Evolutionary conservation across 1,139 yeast species (phyloP), one percentile per base, ranked within the genome.

Genomic region (Suhomyces yuchorum): DNA sequence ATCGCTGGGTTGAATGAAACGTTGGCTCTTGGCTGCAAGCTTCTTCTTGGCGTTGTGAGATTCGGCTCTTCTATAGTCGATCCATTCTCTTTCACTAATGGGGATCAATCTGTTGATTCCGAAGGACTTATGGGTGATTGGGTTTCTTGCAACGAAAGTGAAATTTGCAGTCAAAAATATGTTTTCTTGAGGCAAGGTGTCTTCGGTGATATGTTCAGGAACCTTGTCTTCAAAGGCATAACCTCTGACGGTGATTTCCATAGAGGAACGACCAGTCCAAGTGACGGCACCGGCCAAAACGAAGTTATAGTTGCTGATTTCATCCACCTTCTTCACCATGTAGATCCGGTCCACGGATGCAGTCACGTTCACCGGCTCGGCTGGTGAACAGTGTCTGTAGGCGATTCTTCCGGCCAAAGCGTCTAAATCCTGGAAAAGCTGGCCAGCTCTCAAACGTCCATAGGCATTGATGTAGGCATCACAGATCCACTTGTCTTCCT

Each of bases 121-220:
- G 71, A 89, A 87, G 1, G 96, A 84, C 63, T 81, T 85, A 66
- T 88, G 95, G 20, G 97, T 90, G 46, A 81, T 80, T 11, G 97
- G 97, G 65, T 92, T 88, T 65, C 97, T 80, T 15, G 97, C 97
- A 34, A 91, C 98, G 70, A 92, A 91, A 0, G 98, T 92, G 74
- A 92, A 92, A 62, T 88, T 88, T 12, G 97, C 97, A 30, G 91
- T 83, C 58, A 91, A 70, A 65, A 91, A 87, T 26, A 75, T 71
- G 46, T 73, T 71, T n/a, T 69, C 73, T 14, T 61, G 63, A 12
- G 78, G 75, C 48, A 76, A 67, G 33, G 80, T 78, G 50, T 80
- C 81, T 47, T 80, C 75, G 40, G 73, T 73, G 46, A 72, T 63
- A 8, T 67, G 63, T 6, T 67, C 67, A 1, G 82, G 77, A 6